These are phyloP conservation scores for Wickerhamiella australiensis DNA, from an alignment of 805 yeast species.

Conservation along the genomic window DNA sequence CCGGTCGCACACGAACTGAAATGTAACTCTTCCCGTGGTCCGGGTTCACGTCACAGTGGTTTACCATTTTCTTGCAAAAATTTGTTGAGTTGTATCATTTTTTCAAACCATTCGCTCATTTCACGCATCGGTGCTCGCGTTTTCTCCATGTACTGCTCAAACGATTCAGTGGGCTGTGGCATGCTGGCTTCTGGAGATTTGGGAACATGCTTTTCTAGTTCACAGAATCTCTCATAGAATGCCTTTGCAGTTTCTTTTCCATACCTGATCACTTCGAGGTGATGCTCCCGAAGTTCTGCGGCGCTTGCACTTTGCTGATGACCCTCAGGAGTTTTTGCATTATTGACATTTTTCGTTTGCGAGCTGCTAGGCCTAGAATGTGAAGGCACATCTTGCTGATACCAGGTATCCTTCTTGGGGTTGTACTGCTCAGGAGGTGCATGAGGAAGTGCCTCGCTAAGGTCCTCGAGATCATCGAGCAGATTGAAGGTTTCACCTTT, in stretches of 20 bases:
- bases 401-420: neutral
- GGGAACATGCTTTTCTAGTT: neutral
- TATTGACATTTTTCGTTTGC: neutral
- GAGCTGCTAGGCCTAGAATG: neutral
- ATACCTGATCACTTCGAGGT: neutral
- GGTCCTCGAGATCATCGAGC: neutral
- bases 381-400: neutral
- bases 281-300: neutral
- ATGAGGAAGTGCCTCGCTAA: neutral
- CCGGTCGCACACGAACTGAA: too few relatives aligned
- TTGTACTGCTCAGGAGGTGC: constrained; percentile 1
- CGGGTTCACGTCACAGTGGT: neutral
- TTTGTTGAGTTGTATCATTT: neutral
- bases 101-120: constrained; percentile 5
- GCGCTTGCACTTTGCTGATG: neutral
- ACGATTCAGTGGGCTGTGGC: constrained; percentile 1
- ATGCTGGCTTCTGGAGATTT: neutral
- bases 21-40: too few relatives aligned
- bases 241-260: neutral
- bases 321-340: too few relatives aligned
- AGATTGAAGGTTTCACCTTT: neutral
- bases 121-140: constrained; percentile 3
- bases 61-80: too few relatives aligned
- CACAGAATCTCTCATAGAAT: neutral
- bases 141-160: neutral